Percentiles rank a stretch among this genome's conserved stretches.
Evolutionary conservation across 305 asterid genomes (phyloP).

Genomic region (Fraxinus ornus): DNA sequence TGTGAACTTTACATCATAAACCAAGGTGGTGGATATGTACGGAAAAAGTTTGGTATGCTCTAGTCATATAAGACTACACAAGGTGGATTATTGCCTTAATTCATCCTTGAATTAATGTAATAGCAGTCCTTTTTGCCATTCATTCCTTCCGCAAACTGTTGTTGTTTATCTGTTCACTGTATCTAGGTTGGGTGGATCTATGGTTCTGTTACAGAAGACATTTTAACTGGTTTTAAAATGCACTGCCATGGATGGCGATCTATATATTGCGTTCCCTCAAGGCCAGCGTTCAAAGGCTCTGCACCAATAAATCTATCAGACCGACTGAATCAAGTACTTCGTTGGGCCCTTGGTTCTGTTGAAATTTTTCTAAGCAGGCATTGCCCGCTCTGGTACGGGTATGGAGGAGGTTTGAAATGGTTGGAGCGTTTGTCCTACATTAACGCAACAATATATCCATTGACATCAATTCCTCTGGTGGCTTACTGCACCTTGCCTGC

Average conservation of each 20-base stretch:
- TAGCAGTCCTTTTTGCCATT: not conserved
- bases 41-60: not conserved
- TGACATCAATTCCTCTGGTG: not conserved
- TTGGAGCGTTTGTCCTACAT: conserved; percentile 9
- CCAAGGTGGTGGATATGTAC: not conserved
- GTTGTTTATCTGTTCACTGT: not conserved
- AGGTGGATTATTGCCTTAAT: not conserved
- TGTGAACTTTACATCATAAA: not conserved
- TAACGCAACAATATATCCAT: not conserved
- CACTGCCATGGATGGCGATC: conserved; percentile 21
- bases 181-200: conserved; percentile 17
- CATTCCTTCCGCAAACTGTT: not conserved
- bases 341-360: conserved; percentile 14
- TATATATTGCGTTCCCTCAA: conserved; percentile 5
- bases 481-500: conserved; percentile 17
- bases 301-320: conserved; percentile 8
- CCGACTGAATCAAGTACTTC: conserved; percentile 3
- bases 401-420: conserved; percentile 18
- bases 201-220: conserved; percentile 14
- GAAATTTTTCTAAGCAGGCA: conserved; percentile 14
- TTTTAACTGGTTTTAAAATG: conserved; percentile 15
- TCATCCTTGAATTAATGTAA: not conserved
- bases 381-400: conserved; percentile 19
- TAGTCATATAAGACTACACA: not conserved
- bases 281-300: conserved; percentile 10